Evolutionary conservation across 108 stramenopile species (phyloP), one percentile per base, ranked within the genome.

Genomic region (Fragilariopsis cylindrus): DNA sequence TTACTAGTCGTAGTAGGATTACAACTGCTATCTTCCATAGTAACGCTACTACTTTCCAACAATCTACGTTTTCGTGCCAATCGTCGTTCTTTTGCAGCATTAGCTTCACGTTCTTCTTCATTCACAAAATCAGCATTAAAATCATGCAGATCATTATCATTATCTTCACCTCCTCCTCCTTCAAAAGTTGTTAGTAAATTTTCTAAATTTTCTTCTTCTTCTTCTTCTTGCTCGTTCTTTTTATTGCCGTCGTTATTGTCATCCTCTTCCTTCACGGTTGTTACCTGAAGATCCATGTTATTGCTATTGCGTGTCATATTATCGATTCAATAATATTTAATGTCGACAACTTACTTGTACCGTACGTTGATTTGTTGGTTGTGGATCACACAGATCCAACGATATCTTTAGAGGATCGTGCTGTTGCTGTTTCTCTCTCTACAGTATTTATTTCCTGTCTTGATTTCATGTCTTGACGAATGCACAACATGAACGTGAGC

Each of bases 31-130:
- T 53, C 12, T 53, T n/a, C 12, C 15, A 53, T 15, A 30, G 44
- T 85, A 79, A 52, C 69, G 57, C 79, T 67, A 16, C 42, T 60
- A 1, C 57, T 76, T 19, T 19, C 19, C 19, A 19, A 19, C 48
- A 78, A 11, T 67, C 71, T 53, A 69, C 75, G 48, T 53, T 74
- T 74, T 50, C 78, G 48, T 55, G 8, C 54, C 15, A 69, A 40
- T 42, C 70, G 48, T 9, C 76, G 40, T 75, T 65, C 63, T 68
- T 40, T 13, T 41, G 86, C 86, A 60, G 55, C 18, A 55, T 80
- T 50, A 53, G 85, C 89, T 65, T 86, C 83, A 4, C 76, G 48
- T 49, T 86, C 76, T 67, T 84, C 82, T 71, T 84, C 76, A 12
- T 60, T 72, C 49, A 76, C 41, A 52, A 79, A 79, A 41, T 71